Base-by-base conservation (phyloP, 1,284 basidiomycete genomes). In the Trichosporon sp. region DNA sequence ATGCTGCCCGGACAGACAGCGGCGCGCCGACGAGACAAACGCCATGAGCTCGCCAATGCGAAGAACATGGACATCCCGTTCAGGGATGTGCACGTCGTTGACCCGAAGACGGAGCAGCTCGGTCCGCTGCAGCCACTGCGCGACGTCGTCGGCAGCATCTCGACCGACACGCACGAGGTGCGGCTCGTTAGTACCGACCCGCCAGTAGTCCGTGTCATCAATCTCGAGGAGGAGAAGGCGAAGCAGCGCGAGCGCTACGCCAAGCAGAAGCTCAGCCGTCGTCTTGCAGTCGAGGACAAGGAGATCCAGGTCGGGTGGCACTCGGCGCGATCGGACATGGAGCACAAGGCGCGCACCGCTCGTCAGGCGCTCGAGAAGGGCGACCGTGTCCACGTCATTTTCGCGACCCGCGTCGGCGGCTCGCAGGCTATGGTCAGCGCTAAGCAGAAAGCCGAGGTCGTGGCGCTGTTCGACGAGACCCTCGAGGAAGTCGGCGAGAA, bases 401-500 rank as follows among this genome's bases (percentile, higher is more conserved):
- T 78, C 61, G 77, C 77, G 13, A 69, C 69, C 19, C 65, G 73
- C 16, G 64, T 66, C 13, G 62, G 67, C 13, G 64, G 65, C 0
- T 23, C 23, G 60, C 63, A 46, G 49, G 58, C 61, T 44, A 36
- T 60, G 16, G 59, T 74, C 11, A 21, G 58, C 0, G 65, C 69
- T 21, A 36, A 52, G 10, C 62, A 65, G 31, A 72, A 71, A 60
- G 63, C 65, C 74, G 91, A 92, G 70, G 70, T 80, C n/a, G 68
- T 84, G 25, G 72, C 69, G 21, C 75, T 80, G 64, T 80, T 83
- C 19, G 78, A 91, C 37, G 88, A 88, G 69, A 92, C 92, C 77
- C 81, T 96, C 68, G 86, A 83, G 71, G 89, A 91, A 71, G 81
- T 95, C 46, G 80, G 84, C 54, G 90, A 90, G 84, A 85, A 92